Base-by-base conservation (phyloP, 331 rosid genomes). In the Prunus yedoensis region DNA sequence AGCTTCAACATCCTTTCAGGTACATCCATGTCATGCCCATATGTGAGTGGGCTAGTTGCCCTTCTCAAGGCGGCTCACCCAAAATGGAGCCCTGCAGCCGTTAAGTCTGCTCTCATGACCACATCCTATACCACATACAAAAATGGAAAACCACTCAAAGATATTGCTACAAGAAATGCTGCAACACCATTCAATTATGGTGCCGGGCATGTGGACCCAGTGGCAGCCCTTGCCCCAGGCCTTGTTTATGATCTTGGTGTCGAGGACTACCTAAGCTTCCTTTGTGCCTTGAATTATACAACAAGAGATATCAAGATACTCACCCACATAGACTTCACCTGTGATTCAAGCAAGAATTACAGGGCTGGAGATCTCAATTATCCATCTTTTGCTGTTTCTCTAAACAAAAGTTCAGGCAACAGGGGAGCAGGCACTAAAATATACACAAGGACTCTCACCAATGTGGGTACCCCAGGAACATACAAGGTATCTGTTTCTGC, bases 21-120 rank as follows among this genome's bases (percentile, higher is more conserved):
- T 25, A 90, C 96, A 63, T 93, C 96, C 74, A 89, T 89, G 96
- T 88, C 98, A 3, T 91, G 98, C 76, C 96, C 96, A 1, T 95
- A 93, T 71, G 86, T 89, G 15, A 89, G 95, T 56, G 91, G 98
- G 6, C 47, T 93, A 46, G 93, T 91, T 9, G 96, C 95, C 54
- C 74, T 89, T n/a, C n/a, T n/a, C n/a, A n/a, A n/a, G n/a, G n/a
- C n/a, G n/a, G n/a, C n/a, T n/a, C n/a, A n/a, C n/a, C n/a, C n/a
- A n/a, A n/a, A n/a, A n/a, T n/a, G n/a, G n/a, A n/a, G n/a, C n/a
- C n/a, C n/a, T n/a, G n/a, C n/a, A n/a, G n/a, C n/a, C n/a, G n/a
- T n/a, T n/a, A n/a, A n/a, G n/a, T n/a, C n/a, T n/a, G n/a, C n/a
- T n/a, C n/a, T n/a, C n/a, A n/a, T n/a, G n/a, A n/a, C n/a, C n/a